Evolutionary conservation across 1,284 basidiomycete species (phyloP), one percentile per base, ranked within the genome.

Genomic region (Ceratobasidium sp.): DNA sequence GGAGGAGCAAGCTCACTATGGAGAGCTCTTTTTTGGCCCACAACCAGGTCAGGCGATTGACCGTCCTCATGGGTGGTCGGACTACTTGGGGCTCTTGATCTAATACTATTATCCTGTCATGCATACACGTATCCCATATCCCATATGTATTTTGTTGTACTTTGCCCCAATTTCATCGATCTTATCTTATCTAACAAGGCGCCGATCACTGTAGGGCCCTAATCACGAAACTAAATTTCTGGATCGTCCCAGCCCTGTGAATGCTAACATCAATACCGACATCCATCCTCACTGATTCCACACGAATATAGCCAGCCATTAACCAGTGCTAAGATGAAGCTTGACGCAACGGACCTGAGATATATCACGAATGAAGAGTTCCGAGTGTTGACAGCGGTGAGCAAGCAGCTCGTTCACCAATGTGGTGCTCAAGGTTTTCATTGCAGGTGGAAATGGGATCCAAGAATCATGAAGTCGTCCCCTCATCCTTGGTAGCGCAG

Each of bases 381-480:
- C 78, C 83, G 95, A 59, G 94, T 98, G 13, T 82, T 99, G 39
- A 94, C 93, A 25, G 93, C 96, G 56, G 94, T 97, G 76, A 62
- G 86, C 78, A 13, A 50, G n/a, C 44, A 27, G 9, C 64, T 27
- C 67, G 25, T 50, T 23, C 9, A 50, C 36, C 29, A 13, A 1
- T 23, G 21, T 25, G 46, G 47, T 21, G 9, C 44, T 8, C 39
- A 27, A 46, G 25, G 16, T 21, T 47, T 58, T 44, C 42, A 44
- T 3, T 67, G 41, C 76, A 96, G 93, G 90, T 91, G 46, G 96
- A 99, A 80, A 95, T 97, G 84, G 97, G 96, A 39, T 97, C 93
- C 3, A 97, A 97, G 80, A 98, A 98, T 76, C 96, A 99, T 77
- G 91, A 98, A 78, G 85, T 98, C 49, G 95, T 99, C 1, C 96